Evolutionary conservation across 2,329 filamentous ascomycete genomes (phyloP).

Genomic region (Aspergillus transmontanensis): DNA sequence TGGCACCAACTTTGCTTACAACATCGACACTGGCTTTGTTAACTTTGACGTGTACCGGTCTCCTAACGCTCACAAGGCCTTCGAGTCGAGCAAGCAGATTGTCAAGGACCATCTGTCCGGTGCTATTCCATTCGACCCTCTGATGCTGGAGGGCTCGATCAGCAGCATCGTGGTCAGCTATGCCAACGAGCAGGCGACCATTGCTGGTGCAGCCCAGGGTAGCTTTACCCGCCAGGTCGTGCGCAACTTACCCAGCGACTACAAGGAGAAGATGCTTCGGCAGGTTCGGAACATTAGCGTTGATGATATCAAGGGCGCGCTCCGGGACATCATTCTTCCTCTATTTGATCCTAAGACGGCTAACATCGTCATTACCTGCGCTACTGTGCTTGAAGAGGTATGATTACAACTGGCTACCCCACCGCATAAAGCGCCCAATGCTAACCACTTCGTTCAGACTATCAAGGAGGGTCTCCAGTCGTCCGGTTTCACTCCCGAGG

Average conservation of each 20-base stretch:
- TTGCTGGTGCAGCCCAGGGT: slow-evolving; percentile 76
- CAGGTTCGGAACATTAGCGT: slow-evolving; percentile 74
- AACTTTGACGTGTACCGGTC: slow-evolving; percentile 88
- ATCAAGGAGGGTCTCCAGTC: slow-evolving; percentile 73
- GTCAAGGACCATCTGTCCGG: slow-evolving; percentile 76
- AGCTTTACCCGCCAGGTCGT: slow-evolving; percentile 85
- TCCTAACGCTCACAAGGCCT: slow-evolving; percentile 85
- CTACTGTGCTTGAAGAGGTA: slow-evolving; percentile 82
- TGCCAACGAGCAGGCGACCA: slow-evolving; percentile 85
- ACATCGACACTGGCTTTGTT: slow-evolving; percentile 76
- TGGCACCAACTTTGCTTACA: slow-evolving; percentile 76
- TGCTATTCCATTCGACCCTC: slow-evolving; percentile 70
- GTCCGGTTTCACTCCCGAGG: slow-evolving; percentile 77
- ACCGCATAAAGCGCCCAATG: slow-evolving; percentile 15
- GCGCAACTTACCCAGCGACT: slow-evolving; percentile 72
- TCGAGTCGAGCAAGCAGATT: slow-evolving; percentile 72
- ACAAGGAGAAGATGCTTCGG: slow-evolving; percentile 74
- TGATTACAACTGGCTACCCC: slow-evolving; percentile 37
- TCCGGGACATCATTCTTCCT: slow-evolving; percentile 75
- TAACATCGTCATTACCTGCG: slow-evolving; percentile 87
- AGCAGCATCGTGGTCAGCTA: slow-evolving; percentile 84
- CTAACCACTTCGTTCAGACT: slow-evolving; percentile 53
- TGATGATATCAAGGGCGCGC: slow-evolving; percentile 73
- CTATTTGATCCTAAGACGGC: slow-evolving; percentile 78
- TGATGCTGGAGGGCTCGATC: slow-evolving; percentile 86